Base-by-base conservation (phyloP, 495 filamentous ascomycete species). In the Penicillium bovifimosum region DNA sequence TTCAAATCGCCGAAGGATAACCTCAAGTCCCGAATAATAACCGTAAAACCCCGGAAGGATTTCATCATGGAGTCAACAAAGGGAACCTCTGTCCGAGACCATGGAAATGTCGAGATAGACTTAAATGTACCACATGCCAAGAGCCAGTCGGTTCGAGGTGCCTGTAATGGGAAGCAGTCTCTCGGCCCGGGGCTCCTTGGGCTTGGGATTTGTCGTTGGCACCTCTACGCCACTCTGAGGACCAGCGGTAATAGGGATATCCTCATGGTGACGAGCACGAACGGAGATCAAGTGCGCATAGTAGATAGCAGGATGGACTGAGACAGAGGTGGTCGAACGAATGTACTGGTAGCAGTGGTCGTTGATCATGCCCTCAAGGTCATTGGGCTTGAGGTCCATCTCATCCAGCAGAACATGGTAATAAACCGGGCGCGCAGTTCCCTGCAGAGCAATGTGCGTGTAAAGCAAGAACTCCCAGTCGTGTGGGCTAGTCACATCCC, bases 331-430 rank as follows among this genome's bases (percentile, higher is more conserved):
- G 0, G 91, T 97, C 0, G 91, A 87, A 9, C 93, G 82, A 56
- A 87, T 86, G 60, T 95, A 98, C 57, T 93, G 88, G 68, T 93
- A 96, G 55, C 84, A 92, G 41, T 95, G 90, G 47, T 96, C 86
- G 60, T 96, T 96, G 28, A 96, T 85, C 75, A 96, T 84, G 45
- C 77, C 79, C 61, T 96, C 86, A 5, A 98, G 76, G 5, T 83
- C 77, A 41, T 88, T 83, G 0, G 80, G 73, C n/a, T 73, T 65
- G 49, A 87, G 73, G 11, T 73, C 69, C 38, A 81, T 82, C 60
- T 97, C 89, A 65, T 97, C 90, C 41, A 85, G 65, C 42, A 97
- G 76, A 24, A 96, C 86, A 55, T 88, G 83, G 63, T 96, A 96
- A 59, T 90, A 86, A 1, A 87, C 84, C 0, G 87, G 86, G 14